Percentiles rank a stretch among this genome's conserved stretches.
Conservation (phyloP, 2,329 filamentous ascomycete genomes). For the Parafenestella ontariensis region DNA sequence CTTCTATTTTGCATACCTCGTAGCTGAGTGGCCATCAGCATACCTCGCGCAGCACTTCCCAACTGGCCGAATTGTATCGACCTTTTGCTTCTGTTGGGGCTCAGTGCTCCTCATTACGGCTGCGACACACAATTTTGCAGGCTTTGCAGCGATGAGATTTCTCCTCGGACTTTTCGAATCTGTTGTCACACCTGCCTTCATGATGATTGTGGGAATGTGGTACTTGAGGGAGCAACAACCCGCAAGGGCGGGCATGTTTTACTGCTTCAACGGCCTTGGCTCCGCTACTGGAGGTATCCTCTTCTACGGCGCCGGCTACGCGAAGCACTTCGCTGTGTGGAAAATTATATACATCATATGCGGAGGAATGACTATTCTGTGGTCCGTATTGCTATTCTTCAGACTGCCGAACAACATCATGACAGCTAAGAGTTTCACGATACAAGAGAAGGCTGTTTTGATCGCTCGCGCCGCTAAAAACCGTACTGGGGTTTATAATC, state of each 20-base stretch:
- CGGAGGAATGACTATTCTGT: slow-evolving; percentile 54
- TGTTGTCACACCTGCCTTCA: slow-evolving; percentile 25
- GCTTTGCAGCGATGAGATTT: slow-evolving; percentile 25
- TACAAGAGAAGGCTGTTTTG: too few species aligned
- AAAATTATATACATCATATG: slow-evolving; percentile 55
- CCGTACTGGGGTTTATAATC: slow-evolving; percentile 54
- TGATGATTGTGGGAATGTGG: slow-evolving; percentile 27
- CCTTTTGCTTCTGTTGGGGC: slow-evolving; percentile 25
- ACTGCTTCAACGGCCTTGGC: slow-evolving; percentile 31
- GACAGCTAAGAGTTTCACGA: too few species aligned
- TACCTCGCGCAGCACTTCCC: slow-evolving; percentile 42
- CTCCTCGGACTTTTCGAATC: slow-evolving; percentile 33
- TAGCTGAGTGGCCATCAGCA: slow-evolving; percentile 27
- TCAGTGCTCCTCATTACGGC: slow-evolving; percentile 26
- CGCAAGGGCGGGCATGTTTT: slow-evolving; percentile 31
- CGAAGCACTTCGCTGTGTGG: slow-evolving; percentile 53
- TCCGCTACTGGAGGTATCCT: slow-evolving; percentile 41
- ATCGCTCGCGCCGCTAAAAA: too few species aligned
- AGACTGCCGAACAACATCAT: slow-evolving; percentile 52
- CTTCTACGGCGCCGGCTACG: slow-evolving; percentile 52
- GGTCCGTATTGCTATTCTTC: slow-evolving; percentile 53
- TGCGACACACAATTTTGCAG: slow-evolving; percentile 27
- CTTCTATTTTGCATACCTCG: slow-evolving; percentile 58
- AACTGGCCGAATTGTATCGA: slow-evolving; percentile 42
- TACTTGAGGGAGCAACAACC: slow-evolving; percentile 23